Evolutionary conservation across 495 filamentous ascomycete genomes (phyloP).

Genomic region (Talaromyces stipitatus): DNA sequence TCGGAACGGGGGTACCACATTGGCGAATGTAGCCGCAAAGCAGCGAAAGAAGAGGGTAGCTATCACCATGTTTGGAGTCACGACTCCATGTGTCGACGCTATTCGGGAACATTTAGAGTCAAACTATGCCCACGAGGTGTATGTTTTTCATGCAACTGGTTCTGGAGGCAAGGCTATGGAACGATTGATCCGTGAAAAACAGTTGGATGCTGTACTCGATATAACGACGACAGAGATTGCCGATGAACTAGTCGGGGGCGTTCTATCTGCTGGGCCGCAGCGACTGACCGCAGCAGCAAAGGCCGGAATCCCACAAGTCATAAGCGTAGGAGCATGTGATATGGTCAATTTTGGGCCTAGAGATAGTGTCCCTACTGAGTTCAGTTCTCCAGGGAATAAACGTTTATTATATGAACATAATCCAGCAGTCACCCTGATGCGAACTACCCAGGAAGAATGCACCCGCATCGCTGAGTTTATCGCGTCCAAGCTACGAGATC

Average conservation of each 20-base stretch:
- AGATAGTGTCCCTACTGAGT: slow-evolving; percentile 44
- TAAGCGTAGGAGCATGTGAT: slow-evolving; percentile 58
- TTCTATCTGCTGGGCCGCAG: slow-evolving; percentile 45
- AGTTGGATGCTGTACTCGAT: slow-evolving; percentile 56
- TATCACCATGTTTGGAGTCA: slow-evolving; percentile 71
- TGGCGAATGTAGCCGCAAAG: slow-evolving; percentile 13
- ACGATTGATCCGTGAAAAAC: slow-evolving; percentile 42
- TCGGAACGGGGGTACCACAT: not conserved
- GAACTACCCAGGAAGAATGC: slow-evolving; percentile 50
- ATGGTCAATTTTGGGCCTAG: slow-evolving; percentile 61
- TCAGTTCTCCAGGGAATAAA: slow-evolving; percentile 12
- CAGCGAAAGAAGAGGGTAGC: slow-evolving; percentile 40
- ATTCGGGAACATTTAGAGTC: slow-evolving; percentile 37
- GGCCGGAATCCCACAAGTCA: slow-evolving; percentile 50
- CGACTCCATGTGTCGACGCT: slow-evolving; percentile 50
- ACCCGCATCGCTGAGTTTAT: slow-evolving; percentile 43
- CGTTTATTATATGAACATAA: slow-evolving; percentile 57
- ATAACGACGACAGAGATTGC: slow-evolving; percentile 62
- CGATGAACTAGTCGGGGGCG: slow-evolving; percentile 54
- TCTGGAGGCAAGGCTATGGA: slow-evolving; percentile 62
- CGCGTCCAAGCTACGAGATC: slow-evolving; percentile 38
- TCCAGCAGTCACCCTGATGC: slow-evolving; percentile 54
- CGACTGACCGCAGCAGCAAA: slow-evolving; percentile 47
- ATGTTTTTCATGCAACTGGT: slow-evolving; percentile 64
- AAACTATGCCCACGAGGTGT: slow-evolving; percentile 42